Conservation (phyloP, 805 yeast species). For the Millerago galiae region DNA sequence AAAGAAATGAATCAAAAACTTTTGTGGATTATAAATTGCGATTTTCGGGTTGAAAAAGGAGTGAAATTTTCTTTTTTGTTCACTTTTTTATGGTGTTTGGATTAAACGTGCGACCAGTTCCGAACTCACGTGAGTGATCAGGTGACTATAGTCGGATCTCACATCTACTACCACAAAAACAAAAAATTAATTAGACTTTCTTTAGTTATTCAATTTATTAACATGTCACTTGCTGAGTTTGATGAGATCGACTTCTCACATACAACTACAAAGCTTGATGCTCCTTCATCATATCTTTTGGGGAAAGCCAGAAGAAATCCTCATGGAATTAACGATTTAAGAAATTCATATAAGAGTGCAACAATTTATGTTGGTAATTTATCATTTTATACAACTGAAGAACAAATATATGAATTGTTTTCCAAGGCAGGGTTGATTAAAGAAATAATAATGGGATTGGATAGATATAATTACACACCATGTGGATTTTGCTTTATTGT, state of each 20-base stretch:
- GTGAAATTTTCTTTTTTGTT: no score
- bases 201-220: background rate
- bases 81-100: no score
- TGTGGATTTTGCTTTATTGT: slow-evolving; percentile 96
- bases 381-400: slow-evolving; percentile 89
- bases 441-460: slow-evolving; percentile 89
- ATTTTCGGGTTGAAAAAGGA: no score
- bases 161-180: background rate
- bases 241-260: slow-evolving; percentile 51
- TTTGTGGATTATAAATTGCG: no score
- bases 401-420: slow-evolving; percentile 84
- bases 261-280: slow-evolving; percentile 62
- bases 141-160: no score
- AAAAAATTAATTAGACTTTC: background rate
- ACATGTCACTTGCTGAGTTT: slow-evolving; percentile 40
- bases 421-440: slow-evolving; percentile 67
- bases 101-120: no score
- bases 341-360: slow-evolving; percentile 55
- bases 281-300: slow-evolving; percentile 63
- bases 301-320: slow-evolving; percentile 48
- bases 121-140: no score
- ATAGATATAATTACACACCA: slow-evolving; percentile 84
- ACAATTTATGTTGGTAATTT: slow-evolving; percentile 91
- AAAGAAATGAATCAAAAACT: no score
- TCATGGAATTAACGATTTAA: slow-evolving; percentile 54